Percentiles rank a stretch among this genome's conserved stretches.
These are phyloP conservation scores for Stemphylium lycopersici DNA, from an alignment of 2,329 filamentous ascomycete genomes.

Conservation along the genomic window DNA sequence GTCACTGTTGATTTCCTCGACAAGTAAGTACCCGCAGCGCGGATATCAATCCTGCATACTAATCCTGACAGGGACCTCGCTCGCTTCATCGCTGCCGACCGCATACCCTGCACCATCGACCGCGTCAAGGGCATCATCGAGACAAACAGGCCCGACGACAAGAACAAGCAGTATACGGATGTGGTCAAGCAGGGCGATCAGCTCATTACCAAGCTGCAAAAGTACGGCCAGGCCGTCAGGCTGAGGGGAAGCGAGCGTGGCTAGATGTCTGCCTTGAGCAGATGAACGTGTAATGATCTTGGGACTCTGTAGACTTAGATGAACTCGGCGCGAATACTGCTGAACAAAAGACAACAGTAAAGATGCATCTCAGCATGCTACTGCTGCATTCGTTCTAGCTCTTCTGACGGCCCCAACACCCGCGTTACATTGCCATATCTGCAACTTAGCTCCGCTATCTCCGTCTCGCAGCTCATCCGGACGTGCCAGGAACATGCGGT, in stretches of 20 bases:
- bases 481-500: constrained; percentile 17
- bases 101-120: constrained; percentile 96
- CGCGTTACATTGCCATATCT: constrained; percentile 15
- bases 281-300: constrained; percentile 27
- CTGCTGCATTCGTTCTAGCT: background rate
- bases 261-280: constrained; percentile 47
- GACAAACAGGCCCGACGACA: constrained; percentile 96
- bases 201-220: constrained; percentile 97
- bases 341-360: constrained; percentile 20
- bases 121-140: constrained; percentile 96
- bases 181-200: constrained; percentile 97
- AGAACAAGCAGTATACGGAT: constrained; percentile 99
- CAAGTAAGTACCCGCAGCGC: constrained; percentile 64
- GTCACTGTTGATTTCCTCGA: constrained; percentile 97
- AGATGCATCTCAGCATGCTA: background rate
- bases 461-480: constrained; percentile 9
- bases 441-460: constrained; percentile 17
- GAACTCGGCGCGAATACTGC: constrained; percentile 18
- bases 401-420: background rate
- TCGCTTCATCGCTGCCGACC: constrained; percentile 93
- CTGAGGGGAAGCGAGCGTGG: constrained; percentile 93
- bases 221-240: constrained; percentile 96
- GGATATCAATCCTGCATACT: constrained; percentile 7
- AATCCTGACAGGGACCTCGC: constrained; percentile 75
- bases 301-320: constrained; percentile 33